phyloP scores from a whole-genome alignment of 371 early-diverging fungal genomes.

The Smittium culicis region DNA sequence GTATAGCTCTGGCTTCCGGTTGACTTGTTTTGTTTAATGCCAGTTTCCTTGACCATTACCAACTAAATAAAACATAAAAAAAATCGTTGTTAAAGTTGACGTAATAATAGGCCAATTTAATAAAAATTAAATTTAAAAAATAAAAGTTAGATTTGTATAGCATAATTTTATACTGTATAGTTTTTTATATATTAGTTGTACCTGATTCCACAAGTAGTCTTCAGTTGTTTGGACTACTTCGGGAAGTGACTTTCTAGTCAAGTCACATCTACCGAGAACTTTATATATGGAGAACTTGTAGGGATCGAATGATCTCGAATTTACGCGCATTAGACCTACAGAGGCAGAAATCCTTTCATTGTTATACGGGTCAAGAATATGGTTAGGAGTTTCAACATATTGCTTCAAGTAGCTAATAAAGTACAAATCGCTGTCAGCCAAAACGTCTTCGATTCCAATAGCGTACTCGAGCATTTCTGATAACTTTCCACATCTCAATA shows the following conservation, averaged over 20 bases:
- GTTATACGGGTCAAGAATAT: not conserved
- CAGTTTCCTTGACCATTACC: constrained; percentile 46
- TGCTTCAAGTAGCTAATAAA: constrained; percentile 52
- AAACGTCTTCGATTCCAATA: constrained; percentile 33
- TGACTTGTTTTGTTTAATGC: constrained; percentile 13
- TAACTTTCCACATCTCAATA: constrained; percentile 56
- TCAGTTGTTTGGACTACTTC: constrained; percentile 53
- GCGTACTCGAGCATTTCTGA: constrained; percentile 51
- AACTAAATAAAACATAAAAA: constrained; percentile 27
- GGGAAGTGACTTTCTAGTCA: constrained; percentile 42
- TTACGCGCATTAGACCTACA: constrained; percentile 11
- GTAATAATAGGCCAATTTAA: not conserved
- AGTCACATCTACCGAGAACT: constrained; percentile 73
- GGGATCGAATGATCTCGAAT: constrained; percentile 43
- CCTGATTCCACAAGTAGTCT: constrained; percentile 70
- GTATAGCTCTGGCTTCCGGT: constrained; percentile 46
- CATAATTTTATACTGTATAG: not conserved
- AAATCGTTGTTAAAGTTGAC: not conserved
- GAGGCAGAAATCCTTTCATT: constrained; percentile 6
- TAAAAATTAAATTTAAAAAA: constrained; percentile 9
- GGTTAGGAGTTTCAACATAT: constrained; percentile 37
- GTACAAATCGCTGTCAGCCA: constrained; percentile 37
- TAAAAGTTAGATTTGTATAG: constrained; percentile 5
- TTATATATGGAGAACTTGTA: constrained; percentile 77
- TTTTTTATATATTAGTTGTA: too few relatives aligned